Evolutionary conservation across 495 filamentous ascomycete genomes (phyloP), one percentile per base, ranked within the genome.

Genomic region (Hypoxylon lienhwacheense): DNA sequence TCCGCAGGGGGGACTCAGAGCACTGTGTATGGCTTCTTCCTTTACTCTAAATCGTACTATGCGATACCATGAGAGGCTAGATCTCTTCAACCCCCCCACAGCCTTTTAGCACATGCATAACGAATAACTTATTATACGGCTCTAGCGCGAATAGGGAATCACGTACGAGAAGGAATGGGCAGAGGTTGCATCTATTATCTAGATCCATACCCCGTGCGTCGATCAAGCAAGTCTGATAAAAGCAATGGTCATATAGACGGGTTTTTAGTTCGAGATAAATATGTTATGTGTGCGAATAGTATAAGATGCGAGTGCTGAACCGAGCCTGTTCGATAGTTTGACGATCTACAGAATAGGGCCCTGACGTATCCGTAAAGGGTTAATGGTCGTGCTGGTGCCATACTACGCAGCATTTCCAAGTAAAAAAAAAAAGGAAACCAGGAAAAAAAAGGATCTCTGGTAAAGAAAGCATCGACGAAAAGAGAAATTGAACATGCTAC

Each of bases 51-150:
- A n/a, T n/a, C n/a, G n/a, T n/a, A n/a, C n/a, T n/a, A n/a, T n/a
- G n/a, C n/a, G n/a, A n/a, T n/a, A n/a, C n/a, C n/a, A n/a, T 32
- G 35, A 47, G 47, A 52, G 55, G 47, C 47, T 45, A 47, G 55
- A 59, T 59, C 47, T 59, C 43, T 59, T 37, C 5, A 44, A 33
- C 37, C 35, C 32, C 45, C 35, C 47, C 53, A 57, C 46, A 57
- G 34, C 44, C n/a, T n/a, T n/a, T 21, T 39, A 33, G 52, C 52
- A 45, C 46, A 41, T 57, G 53, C 46, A 50, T 39, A 25, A 50
- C 22, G 32, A 40, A 43, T 15, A 57, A 19, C 14, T 49, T 48
- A 41, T 11, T 53, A 37, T 39, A 21, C 21, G 15, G 36, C 29
- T 55, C 44, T 55, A 20, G 44, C 48, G 44, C 43, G 35, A 41